Percentiles rank a stretch among this genome's conserved stretches.
These are phyloP conservation scores for Plenodomus lindquistii DNA, from an alignment of 2,329 filamentous ascomycete genomes.

Conservation along the genomic window DNA sequence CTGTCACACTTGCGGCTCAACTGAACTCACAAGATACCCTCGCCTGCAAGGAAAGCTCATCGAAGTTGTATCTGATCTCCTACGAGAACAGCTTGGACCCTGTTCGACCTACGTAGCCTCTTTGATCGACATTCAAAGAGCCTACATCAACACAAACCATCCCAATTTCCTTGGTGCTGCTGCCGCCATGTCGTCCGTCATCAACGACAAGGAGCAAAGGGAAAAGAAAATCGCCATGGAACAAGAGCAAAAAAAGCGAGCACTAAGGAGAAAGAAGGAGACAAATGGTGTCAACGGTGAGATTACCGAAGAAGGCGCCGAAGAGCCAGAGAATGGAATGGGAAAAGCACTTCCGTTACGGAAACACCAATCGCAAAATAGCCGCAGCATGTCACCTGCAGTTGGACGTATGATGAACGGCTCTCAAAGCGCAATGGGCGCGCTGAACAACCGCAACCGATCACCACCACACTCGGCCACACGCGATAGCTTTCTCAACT, in stretches of 20 bases:
- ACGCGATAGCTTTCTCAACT: slow-evolving; percentile 92
- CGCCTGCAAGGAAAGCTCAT: slow-evolving; percentile 95
- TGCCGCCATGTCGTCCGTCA: slow-evolving; percentile 95
- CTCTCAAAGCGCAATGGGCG: slow-evolving; percentile 58
- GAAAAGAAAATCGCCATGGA: slow-evolving; percentile 80
- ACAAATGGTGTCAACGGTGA: slow-evolving; percentile 65
- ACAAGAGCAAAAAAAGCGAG: slow-evolving; percentile 84
- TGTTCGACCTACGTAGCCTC: slow-evolving; percentile 92
- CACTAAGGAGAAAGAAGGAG: slow-evolving; percentile 82
- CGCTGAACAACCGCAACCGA: slow-evolving; percentile 65
- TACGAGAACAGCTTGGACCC: slow-evolving; percentile 89
- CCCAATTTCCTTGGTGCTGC: slow-evolving; percentile 97
- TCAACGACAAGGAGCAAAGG: slow-evolving; percentile 90
- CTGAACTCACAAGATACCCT: slow-evolving; percentile 88
- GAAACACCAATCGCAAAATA: slow-evolving; percentile 63
- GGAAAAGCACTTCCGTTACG: slow-evolving; percentile 63
- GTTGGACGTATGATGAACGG: slow-evolving; percentile 69
- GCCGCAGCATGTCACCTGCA: slow-evolving; percentile 81
- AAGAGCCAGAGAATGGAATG: slow-evolving; percentile 56
- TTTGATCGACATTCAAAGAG: slow-evolving; percentile 93
- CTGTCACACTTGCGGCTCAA: slow-evolving; percentile 96
- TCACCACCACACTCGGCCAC: slow-evolving; percentile 65
- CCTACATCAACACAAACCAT: slow-evolving; percentile 99
- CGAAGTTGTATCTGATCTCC: slow-evolving; percentile 93
- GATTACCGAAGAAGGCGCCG: slow-evolving; percentile 64